Conservation (phyloP, 495 filamentous ascomycete genomes). For the Cercophora sp. region DNA sequence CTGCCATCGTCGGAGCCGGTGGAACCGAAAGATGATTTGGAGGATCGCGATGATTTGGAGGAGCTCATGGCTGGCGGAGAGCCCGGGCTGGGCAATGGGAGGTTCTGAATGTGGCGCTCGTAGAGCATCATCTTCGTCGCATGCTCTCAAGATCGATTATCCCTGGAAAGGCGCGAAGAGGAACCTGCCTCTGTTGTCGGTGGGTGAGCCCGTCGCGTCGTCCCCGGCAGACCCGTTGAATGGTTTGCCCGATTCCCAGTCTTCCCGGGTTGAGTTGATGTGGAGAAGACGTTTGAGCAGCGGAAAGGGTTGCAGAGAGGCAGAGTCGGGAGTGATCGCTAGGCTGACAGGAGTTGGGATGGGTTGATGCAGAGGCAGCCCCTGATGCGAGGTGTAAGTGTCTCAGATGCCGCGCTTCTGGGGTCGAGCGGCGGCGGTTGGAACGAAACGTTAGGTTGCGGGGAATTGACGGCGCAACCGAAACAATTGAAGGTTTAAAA, state of each 20-base stretch:
- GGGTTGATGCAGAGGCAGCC: conserved; percentile 20
- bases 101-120: conserved; percentile 40
- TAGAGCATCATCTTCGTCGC: conserved; percentile 55
- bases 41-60: conserved; percentile 86
- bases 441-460: too few relatives aligned
- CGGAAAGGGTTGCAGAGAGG: conserved; percentile 21
- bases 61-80: conserved; percentile 80
- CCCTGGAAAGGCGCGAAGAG: conserved; percentile 7
- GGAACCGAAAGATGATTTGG: conserved; percentile 81
- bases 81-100: conserved; percentile 54
- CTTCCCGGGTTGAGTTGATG: background rate
- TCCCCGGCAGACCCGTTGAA: background rate
- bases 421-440: conserved; percentile 6
- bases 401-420: conserved; percentile 24
- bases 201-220: background rate
- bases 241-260: background rate
- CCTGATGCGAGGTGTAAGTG: conserved; percentile 21
- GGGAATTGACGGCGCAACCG: conserved; percentile 1
- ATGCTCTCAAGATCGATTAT: background rate
- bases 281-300: conserved; percentile 12
- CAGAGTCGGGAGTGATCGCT: conserved; percentile 10
- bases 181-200: conserved; percentile 10
- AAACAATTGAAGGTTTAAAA: background rate
- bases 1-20: conserved; percentile 65
- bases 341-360: conserved; percentile 14